Percentiles rank a stretch among this genome's conserved stretches.
phyloP scores from a whole-genome alignment of 164 flowering plant genomes.

The Vitis vinifera region ASM3070453v1 NC_081817.1:1098001-1098500 shows the following conservation, averaged over 20 bases:
- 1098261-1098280: not conserved
- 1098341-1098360: too few species aligned
- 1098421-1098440: not conserved
- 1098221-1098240: not conserved
- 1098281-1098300: not conserved
- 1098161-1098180: not conserved
- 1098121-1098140: too few species aligned
- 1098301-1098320: too few species aligned
- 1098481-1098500: not conserved
- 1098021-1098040: too few species aligned
- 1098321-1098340: too few species aligned
- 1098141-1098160: not conserved
- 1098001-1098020: too few species aligned
- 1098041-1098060: too few species aligned
- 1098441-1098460: not conserved
- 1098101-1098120: not conserved
- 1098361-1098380: too few species aligned
- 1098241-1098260: not conserved
- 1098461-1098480: constrained; percentile 10
- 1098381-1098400: too few species aligned
- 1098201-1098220: not conserved
- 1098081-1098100: too few species aligned
- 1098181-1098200: not conserved
- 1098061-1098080: too few species aligned
- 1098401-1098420: too few species aligned